Evolutionary conservation across 805 yeast species (phyloP).

Genomic region (Ogataea angusta): DNA sequence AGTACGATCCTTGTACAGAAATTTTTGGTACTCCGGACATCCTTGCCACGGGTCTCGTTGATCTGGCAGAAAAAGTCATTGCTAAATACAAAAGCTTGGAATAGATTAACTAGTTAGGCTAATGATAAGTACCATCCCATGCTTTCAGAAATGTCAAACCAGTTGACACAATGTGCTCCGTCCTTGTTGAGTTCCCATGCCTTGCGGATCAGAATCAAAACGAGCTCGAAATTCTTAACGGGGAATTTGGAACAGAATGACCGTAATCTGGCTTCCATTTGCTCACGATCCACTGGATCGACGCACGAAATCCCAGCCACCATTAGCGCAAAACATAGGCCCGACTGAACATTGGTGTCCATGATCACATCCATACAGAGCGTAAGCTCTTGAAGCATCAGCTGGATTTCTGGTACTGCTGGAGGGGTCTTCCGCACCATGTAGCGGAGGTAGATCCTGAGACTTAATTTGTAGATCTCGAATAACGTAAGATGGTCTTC

Average conservation of each 20-base stretch:
- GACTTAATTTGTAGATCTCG: slow-evolving; percentile 28
- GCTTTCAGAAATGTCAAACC: slow-evolving; percentile 34
- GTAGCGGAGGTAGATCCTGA: slow-evolving; percentile 20
- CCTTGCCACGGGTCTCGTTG: slow-evolving; percentile 22
- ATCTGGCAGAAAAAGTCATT: slow-evolving; percentile 23
- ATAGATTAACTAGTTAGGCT: slow-evolving; percentile 12
- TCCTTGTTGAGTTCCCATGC: slow-evolving; percentile 34
- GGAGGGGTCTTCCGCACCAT: slow-evolving; percentile 20
- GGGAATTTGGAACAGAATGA: slow-evolving; percentile 29
- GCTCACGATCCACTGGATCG: slow-evolving; percentile 21
- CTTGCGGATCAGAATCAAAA: slow-evolving; percentile 31
- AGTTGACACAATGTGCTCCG: slow-evolving; percentile 34
- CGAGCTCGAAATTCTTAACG: slow-evolving; percentile 32
- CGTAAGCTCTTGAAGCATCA: slow-evolving; percentile 14
- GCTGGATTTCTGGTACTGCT: slow-evolving; percentile 21
- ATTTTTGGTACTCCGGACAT: slow-evolving; percentile 25
- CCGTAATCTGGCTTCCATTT: slow-evolving; percentile 24
- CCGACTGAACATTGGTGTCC: slow-evolving; percentile 18
- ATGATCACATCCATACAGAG: slow-evolving; percentile 15
- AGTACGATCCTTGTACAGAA: slow-evolving; percentile 23
- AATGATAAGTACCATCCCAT: slow-evolving; percentile 34
- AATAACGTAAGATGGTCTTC: slow-evolving; percentile 34
- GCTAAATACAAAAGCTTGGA: slow-evolving; percentile 9
- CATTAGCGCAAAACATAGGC: slow-evolving; percentile 35
- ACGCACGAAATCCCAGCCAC: slow-evolving; percentile 30